Evolutionary conservation across 805 yeast genomes (phyloP).

Genomic region (Pichia exigua): DNA sequence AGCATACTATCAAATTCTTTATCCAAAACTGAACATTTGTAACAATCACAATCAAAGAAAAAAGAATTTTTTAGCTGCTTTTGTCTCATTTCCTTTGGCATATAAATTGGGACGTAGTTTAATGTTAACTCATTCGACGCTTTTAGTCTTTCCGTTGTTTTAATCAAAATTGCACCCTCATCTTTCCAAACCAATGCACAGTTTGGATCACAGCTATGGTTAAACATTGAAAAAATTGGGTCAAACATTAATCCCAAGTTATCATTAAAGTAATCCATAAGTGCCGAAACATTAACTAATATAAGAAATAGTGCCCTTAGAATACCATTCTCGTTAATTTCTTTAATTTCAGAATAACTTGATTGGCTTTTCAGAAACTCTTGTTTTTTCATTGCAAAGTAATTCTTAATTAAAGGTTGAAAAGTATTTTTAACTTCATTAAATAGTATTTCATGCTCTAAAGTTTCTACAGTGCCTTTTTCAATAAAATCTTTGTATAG

Average conservation of each 20-base stretch:
- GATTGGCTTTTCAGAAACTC: not conserved
- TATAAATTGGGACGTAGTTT: constrained; percentile 23
- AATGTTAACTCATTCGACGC: constrained; percentile 25
- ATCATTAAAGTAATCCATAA: constrained; percentile 23
- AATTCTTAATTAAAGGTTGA: constrained; percentile 9
- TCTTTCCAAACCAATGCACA: constrained; percentile 19
- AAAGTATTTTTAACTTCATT: constrained; percentile 12
- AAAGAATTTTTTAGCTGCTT: constrained; percentile 24
- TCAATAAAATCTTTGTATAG: constrained; percentile 5
- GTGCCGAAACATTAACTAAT: constrained; percentile 26
- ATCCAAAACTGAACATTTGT: constrained; percentile 14
- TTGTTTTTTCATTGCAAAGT: too few relatives aligned
- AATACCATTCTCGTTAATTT: constrained; percentile 11
- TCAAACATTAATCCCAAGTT: constrained; percentile 31
- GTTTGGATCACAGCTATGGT: constrained; percentile 36
- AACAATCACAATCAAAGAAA: constrained; percentile 31
- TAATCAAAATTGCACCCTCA: constrained; percentile 13
- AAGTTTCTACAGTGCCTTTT: not conserved
- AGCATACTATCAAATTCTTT: constrained; percentile 22
- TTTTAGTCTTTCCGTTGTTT: constrained; percentile 16
- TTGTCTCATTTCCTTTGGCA: constrained; percentile 27
- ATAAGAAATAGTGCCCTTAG: constrained; percentile 15
- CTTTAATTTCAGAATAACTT: not conserved
- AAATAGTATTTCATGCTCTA: constrained; percentile 12
- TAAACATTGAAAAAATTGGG: constrained; percentile 31